phyloP scores from a whole-genome alignment of 306 rosid species.

The Sicyos baderoa region DNA sequence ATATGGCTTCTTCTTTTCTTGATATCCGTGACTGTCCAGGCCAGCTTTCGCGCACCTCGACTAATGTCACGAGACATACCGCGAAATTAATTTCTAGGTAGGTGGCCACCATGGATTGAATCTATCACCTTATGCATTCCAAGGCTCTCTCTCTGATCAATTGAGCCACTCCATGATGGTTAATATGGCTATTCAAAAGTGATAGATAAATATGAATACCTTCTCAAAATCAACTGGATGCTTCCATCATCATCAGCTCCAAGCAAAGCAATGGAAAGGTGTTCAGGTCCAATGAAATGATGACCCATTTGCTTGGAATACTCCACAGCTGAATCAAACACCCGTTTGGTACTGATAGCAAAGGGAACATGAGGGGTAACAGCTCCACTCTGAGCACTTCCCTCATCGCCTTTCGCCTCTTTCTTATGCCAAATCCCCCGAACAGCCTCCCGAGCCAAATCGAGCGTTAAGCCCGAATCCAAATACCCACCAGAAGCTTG shows the following conservation, averaged over 20 bases:
- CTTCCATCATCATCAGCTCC: constrained; percentile 60
- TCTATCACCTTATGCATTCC: too few species aligned
- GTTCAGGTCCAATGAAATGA: constrained; percentile 76
- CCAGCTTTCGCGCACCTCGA: too few species aligned
- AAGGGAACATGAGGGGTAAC: constrained; percentile 36
- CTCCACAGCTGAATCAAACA: constrained; percentile 66
- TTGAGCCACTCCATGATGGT: too few species aligned
- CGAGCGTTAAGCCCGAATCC: constrained; percentile 46
- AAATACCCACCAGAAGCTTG: constrained; percentile 44
- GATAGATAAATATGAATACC: constrained; percentile 33
- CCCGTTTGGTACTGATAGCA: constrained; percentile 55
- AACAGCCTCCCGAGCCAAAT: constrained; percentile 56
- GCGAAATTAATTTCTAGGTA: too few species aligned
- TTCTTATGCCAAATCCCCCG: constrained; percentile 35
- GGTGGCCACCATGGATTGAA: too few species aligned
- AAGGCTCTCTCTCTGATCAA: too few species aligned
- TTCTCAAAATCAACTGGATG: constrained; percentile 46
- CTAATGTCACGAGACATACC: too few species aligned
- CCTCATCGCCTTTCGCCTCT: background rate
- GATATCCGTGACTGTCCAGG: too few species aligned
- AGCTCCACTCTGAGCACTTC: background rate
- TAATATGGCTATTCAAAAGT: background rate
- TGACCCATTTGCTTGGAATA: constrained; percentile 55
- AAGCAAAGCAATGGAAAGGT: constrained; percentile 54
- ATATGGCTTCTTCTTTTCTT: too few species aligned